Conservation (phyloP, 1,284 basidiomycete genomes). For the Wolfiporia cocos region DNA sequence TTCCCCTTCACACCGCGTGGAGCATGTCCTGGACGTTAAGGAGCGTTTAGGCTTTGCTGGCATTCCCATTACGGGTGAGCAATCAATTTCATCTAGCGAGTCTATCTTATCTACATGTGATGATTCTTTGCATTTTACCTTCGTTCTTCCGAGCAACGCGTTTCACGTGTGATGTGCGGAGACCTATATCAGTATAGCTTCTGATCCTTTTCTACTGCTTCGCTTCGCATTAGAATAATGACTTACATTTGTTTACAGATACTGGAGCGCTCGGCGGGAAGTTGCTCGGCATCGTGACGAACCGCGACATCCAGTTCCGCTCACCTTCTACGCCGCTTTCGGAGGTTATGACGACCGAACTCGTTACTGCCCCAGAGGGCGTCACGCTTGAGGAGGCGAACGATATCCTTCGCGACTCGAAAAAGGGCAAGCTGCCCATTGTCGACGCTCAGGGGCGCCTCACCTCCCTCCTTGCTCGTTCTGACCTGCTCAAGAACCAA, state of each 20-base stretch:
- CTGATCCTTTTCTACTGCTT: not conserved
- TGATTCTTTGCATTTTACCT: slow-evolving; percentile 61
- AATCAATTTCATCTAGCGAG: not conserved
- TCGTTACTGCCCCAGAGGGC: slow-evolving; percentile 81
- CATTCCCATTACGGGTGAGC: slow-evolving; percentile 94
- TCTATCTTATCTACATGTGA: slow-evolving; percentile 23
- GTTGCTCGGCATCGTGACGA: slow-evolving; percentile 95
- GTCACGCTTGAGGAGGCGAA: slow-evolving; percentile 93
- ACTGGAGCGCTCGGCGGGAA: slow-evolving; percentile 85
- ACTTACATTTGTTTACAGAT: slow-evolving; percentile 44
- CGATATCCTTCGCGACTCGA: slow-evolving; percentile 90
- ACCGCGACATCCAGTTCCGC: slow-evolving; percentile 95
- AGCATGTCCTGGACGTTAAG: slow-evolving; percentile 94
- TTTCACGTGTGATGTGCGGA: slow-evolving; percentile 68
- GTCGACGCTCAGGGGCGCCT: slow-evolving; percentile 74
- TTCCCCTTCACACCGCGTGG: slow-evolving; percentile 73
- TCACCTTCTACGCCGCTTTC: slow-evolving; percentile 61
- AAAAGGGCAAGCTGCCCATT: slow-evolving; percentile 97
- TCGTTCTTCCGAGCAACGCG: slow-evolving; percentile 85
- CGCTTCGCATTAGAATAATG: not conserved
- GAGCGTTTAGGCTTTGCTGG: slow-evolving; percentile 91
- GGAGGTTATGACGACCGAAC: slow-evolving; percentile 87
- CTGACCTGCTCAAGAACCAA: slow-evolving; percentile 97
- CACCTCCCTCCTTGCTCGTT: slow-evolving; percentile 87
- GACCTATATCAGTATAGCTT: slow-evolving; percentile 24